Base-by-base conservation (phyloP, 1,139 yeast species). In the Meyerozyma smithsonii region DNA sequence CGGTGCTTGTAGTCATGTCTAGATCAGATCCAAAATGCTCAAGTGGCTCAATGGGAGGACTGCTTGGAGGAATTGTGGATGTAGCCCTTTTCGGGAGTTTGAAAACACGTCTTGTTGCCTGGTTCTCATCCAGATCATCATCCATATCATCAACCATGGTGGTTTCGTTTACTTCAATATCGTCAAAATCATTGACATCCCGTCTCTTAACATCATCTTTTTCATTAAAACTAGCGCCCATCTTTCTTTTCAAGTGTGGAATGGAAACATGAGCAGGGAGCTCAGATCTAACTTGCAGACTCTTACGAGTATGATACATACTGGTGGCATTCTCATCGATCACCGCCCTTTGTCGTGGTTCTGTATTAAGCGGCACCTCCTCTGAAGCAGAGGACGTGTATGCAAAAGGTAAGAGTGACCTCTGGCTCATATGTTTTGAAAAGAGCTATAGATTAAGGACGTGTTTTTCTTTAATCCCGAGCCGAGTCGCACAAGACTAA, bases 171-270 rank as follows among this genome's bases (percentile, higher is more conserved):
- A 11, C 25, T 16, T 17, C 32, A 25, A 20, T 37, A 36, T 11
- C 42, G 5, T 39, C 45, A 21, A 42, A 35, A 25, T 43, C 45
- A 16, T 38, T 42, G 26, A 52, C 45, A 11, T 59, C 72, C 35
- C 67, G 51, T 44, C 73, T 55, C 41, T 71, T 71, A 19, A 68
- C 47, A 42, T 71, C 68, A 48, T 69, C 74, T 39, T 68, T 68
- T 39, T 71, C 75, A 39, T 69, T 69, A 47, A 71, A 71, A 51
- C 73, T 66, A 26, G 59, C 73, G 0, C 75, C 75, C 70, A 66
- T 64, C 40, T 68, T 65, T 41, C 77, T 57, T 42, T 71, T 71
- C 47, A 71, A 58, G 14, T 62, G 58, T 5, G 75, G 75, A 1
- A 59, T 57, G 24, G 52, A 43, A 10, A 30, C 34, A 30, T 30